A percentile compares a stretch with the other conserved stretches of the same genome.
These are phyloP conservation scores for Polytrichum commune DNA, from an alignment of 225 moss, liverwort and hornwort species.

Conservation along the genomic window DNA sequence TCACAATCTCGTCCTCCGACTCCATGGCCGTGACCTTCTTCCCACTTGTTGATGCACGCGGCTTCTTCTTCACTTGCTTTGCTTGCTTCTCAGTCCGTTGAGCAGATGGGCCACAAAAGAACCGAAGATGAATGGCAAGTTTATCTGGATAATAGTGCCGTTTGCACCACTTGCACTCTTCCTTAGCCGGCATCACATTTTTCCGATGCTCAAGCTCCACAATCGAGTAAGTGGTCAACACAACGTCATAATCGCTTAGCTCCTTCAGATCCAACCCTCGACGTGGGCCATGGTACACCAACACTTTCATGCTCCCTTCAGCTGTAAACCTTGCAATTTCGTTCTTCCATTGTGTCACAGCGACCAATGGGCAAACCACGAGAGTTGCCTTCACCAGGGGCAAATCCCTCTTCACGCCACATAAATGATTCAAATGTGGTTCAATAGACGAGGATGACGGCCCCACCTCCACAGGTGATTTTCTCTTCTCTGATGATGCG, in stretches of 20 bases:
- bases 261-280: slow-evolving; percentile 30
- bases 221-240: slow-evolving; percentile 53
- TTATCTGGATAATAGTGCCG: slow-evolving; percentile 41
- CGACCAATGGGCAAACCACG: slow-evolving; percentile 60
- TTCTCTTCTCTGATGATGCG: neutral
- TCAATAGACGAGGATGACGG: neutral
- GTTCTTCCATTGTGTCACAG: slow-evolving; percentile 58
- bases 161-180: slow-evolving; percentile 46
- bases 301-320: slow-evolving; percentile 46
- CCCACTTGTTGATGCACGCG: neutral
- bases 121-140: slow-evolving; percentile 39
- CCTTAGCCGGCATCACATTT: slow-evolving; percentile 58
- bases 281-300: slow-evolving; percentile 52
- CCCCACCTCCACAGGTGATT: neutral
- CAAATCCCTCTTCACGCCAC: neutral
- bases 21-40: neutral
- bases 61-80: slow-evolving; percentile 42
- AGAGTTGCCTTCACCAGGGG: slow-evolving; percentile 50
- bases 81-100: slow-evolving; percentile 55
- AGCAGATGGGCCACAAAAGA: slow-evolving; percentile 52
- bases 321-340: slow-evolving; percentile 50
- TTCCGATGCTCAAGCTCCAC: slow-evolving; percentile 59
- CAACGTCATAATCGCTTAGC: slow-evolving; percentile 51
- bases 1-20: neutral
- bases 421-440: neutral